Evolutionary conservation across 345 rosid species (phyloP).

Genomic region (Citropsis articulata): DNA sequence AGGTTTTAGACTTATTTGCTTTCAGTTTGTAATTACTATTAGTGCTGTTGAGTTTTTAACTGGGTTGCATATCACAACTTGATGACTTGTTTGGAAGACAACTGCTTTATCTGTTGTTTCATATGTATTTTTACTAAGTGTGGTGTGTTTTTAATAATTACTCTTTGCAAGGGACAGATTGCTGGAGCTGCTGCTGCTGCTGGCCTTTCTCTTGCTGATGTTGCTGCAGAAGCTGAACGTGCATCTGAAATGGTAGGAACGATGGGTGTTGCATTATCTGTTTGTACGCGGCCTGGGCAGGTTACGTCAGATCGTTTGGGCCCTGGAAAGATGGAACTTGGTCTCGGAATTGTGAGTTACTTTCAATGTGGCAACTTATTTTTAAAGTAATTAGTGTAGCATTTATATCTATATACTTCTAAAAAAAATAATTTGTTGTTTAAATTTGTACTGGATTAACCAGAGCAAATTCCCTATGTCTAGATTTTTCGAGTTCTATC

Average conservation of each 20-base stretch:
- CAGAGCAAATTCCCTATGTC: background rate
- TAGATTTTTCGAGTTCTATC: background rate
- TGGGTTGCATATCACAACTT: background rate
- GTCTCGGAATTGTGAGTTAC: conserved; percentile 91
- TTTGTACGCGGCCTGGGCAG: conserved; percentile 89
- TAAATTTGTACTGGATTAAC: background rate
- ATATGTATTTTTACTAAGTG: background rate
- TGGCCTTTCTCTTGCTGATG: conserved; percentile 75
- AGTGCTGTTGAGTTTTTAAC: background rate
- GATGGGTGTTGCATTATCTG: conserved; percentile 92
- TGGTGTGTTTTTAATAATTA: conserved; percentile 18
- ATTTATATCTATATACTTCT: too few species aligned
- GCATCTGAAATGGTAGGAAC: conserved; percentile 90
- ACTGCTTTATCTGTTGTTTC: background rate
- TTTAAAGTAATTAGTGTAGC: background rate
- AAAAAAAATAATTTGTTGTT: background rate
- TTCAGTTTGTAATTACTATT: background rate
- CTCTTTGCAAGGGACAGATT: conserved; percentile 45
- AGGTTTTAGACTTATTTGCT: background rate
- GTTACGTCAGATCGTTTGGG: conserved; percentile 87
- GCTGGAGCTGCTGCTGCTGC: conserved; percentile 96
- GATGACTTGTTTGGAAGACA: background rate
- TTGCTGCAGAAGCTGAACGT: conserved; percentile 73
- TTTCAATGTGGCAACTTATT: background rate
- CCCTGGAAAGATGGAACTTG: conserved; percentile 90